Conservation (phyloP, 164 flowering plant genomes). For the Tetrastigma voinierianum region DNA sequence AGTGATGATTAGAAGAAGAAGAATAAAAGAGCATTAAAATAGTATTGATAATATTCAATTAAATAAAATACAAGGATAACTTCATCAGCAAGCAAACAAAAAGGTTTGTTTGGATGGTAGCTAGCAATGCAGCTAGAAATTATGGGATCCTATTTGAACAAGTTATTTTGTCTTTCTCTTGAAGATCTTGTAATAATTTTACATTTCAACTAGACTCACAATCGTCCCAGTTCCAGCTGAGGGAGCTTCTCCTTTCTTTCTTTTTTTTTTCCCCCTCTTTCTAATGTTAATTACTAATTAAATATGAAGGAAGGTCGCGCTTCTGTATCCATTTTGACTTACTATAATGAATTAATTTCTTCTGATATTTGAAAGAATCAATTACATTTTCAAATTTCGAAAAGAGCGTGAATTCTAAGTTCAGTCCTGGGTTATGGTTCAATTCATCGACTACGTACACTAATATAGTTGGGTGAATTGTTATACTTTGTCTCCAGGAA, state of each 20-base stretch:
- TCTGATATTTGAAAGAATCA: no score
- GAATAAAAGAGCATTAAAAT: not conserved
- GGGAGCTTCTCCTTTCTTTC: not conserved
- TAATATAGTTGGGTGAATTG: no score
- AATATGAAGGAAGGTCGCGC: not conserved
- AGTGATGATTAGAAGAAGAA: conserved; percentile 13
- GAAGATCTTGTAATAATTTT: conserved; percentile 6
- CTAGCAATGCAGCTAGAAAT: not conserved
- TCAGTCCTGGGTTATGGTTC: not conserved
- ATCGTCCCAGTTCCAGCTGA: not conserved
- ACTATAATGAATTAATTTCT: no score
- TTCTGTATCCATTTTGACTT: not conserved
- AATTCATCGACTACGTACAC: no score
- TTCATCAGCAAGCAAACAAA: not conserved
- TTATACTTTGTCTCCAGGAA: no score
- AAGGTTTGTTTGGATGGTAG: conserved; percentile 11
- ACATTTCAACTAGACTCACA: not conserved
- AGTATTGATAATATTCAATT: not conserved
- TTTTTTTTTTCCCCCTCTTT: not conserved
- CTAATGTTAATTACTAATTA: not conserved
- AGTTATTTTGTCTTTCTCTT: not conserved
- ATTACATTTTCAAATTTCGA: no score
- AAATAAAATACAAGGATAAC: not conserved
- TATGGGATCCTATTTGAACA: not conserved
- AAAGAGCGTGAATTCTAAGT: no score